Evolutionary conservation across 768 basidiomycete species (phyloP).

Genomic region (Roridomyces roridus): DNA sequence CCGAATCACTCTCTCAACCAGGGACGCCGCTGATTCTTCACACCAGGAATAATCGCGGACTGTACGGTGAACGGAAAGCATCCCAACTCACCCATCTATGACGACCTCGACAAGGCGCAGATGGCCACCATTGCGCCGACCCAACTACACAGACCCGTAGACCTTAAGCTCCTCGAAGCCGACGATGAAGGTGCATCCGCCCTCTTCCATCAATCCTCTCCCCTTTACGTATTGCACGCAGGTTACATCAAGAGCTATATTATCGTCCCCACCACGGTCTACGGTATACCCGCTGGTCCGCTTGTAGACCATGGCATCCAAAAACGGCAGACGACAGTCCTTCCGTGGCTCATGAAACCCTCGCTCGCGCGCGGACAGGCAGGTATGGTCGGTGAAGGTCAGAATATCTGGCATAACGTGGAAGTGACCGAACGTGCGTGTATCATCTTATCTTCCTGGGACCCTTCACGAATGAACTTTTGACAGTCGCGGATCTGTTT

Average conservation of each 20-base stretch:
- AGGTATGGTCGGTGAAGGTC: constrained; percentile 15
- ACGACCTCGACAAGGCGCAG: constrained; percentile 34
- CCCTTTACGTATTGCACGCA: not conserved
- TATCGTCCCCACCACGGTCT: constrained; percentile 32
- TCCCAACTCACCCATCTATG: constrained; percentile 28
- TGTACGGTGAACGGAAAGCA: constrained; percentile 24
- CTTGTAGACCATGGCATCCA: constrained; percentile 19
- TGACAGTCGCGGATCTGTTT: constrained; percentile 27
- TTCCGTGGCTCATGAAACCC: not conserved
- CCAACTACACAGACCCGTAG: constrained; percentile 39
- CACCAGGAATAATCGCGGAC: constrained; percentile 13
- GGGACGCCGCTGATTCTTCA: not conserved
- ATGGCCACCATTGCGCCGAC: constrained; percentile 34
- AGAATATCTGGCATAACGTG: constrained; percentile 17
- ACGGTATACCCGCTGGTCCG: constrained; percentile 19
- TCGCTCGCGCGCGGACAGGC: constrained; percentile 10
- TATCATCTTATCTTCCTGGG: not conserved
- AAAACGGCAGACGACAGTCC: constrained; percentile 25
- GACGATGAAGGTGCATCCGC: constrained; percentile 35
- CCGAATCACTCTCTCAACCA: not conserved
- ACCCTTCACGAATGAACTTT: not conserved
- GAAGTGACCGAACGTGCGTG: constrained; percentile 17
- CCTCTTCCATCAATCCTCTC: not conserved
- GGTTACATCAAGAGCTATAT: constrained; percentile 38
- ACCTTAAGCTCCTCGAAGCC: constrained; percentile 36